A percentile compares a stretch with the other conserved stretches of the same genome.
Evolutionary conservation across 495 filamentous ascomycete species (phyloP).

Genomic region (Pseudoneurospora amorphoporcata): DNA sequence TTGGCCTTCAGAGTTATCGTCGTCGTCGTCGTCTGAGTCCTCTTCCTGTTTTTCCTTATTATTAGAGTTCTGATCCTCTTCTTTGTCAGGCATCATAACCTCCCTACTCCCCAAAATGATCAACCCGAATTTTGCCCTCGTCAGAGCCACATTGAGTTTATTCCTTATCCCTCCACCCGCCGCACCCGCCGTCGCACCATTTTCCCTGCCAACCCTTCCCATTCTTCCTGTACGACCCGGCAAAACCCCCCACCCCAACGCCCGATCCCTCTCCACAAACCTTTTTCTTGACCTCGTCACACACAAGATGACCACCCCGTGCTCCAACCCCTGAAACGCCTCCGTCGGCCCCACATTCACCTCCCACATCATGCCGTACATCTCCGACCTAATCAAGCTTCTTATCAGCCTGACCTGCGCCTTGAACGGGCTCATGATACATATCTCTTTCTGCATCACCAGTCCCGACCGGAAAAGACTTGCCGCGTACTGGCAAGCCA

Average conservation of each 20-base stretch:
- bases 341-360: conserved; percentile 48
- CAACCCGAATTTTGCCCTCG: conserved; percentile 42
- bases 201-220: conserved; percentile 35
- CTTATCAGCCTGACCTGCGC: conserved; percentile 41
- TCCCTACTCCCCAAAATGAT: conserved; percentile 41
- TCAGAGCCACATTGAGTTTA: conserved; percentile 46
- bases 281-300: conserved; percentile 39
- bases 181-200: too few relatives aligned
- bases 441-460: conserved; percentile 33
- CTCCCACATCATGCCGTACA: conserved; percentile 22
- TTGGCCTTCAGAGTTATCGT: background rate
- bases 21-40: background rate
- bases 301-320: conserved; percentile 44
- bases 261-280: conserved; percentile 36
- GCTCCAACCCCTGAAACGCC: conserved; percentile 48
- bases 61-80: conserved; percentile 4
- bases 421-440: conserved; percentile 46
- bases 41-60: too few relatives aligned
- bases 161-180: conserved; percentile 33
- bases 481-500: conserved; percentile 34
- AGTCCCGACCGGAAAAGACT: conserved; percentile 25
- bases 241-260: conserved; percentile 39
- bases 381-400: conserved; percentile 20
- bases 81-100: conserved; percentile 18
- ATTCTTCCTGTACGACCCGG: background rate